Base-by-base conservation (phyloP, 164 flowering plant genomes). In the Magnolia sinica region DNA sequence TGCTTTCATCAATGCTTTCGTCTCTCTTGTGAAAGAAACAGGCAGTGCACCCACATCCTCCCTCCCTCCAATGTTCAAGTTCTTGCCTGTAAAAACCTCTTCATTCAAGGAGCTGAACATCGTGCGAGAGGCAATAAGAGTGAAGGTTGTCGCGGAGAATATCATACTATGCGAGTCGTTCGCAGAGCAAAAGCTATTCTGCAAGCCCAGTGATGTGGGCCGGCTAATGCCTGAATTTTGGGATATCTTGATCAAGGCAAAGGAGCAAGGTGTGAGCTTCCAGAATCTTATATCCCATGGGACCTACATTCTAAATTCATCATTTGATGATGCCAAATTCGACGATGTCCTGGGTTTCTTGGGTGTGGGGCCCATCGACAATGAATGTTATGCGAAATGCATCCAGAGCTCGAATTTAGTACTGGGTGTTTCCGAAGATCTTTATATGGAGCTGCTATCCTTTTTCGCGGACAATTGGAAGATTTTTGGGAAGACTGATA, bases 141-240 rank as follows among this genome's bases (percentile, higher is more conserved):
- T 45, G 1, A 76, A 73, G 52, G 69, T 77, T 24, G 61, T 51
- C 31, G 18, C 70, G 1, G 74, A 77, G 52, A 51, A 45, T 66
- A 82, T 84, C 52, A 31, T 84, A 7, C 86, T 79, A n/a, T 77
- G 73, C 9, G 79, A 84, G 23, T 63, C 86, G 0, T 68, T 52
- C 59, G 27, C 49, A 27, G 27, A 69, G 16, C 84, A 79, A 20
- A 75, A 70, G 64, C 37, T 82, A 49, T 84, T 81, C 58, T 65
- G 59, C 37, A 79, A 73, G 71, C 82, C 84, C 1, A 11, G 61
- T 23, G 79, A 81, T 63, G 86, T 77, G 23, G 84, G 81, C 64
- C 20, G 82, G 70, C 73, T 81, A 8, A 9, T 31, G 51, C 73
- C 73, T 23, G 52, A 65, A 22, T 84, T 84, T 51, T 84, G 82